Percentiles rank a stretch among this genome's conserved stretches.
Evolutionary conservation across 352 stramenopile species (phyloP).

Genomic region (Globisporangium camurandrum): DNA sequence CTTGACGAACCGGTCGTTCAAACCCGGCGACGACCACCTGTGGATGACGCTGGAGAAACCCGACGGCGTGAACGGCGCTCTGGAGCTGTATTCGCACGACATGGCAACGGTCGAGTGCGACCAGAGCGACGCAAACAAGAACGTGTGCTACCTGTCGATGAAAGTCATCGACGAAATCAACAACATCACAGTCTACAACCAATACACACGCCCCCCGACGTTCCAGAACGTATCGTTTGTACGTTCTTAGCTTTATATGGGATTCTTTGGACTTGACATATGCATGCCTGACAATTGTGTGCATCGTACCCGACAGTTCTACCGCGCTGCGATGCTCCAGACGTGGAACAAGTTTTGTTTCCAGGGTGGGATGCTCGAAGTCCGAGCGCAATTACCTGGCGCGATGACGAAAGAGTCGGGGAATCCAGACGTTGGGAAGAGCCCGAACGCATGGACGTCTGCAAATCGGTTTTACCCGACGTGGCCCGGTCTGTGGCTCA

Average conservation of each 20-base stretch:
- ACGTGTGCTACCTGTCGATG: constrained; percentile 49
- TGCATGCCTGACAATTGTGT: too few species aligned
- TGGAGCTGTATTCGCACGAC: constrained; percentile 60
- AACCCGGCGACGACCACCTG: constrained; percentile 41
- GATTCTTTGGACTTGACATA: background rate
- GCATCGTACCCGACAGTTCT: too few species aligned
- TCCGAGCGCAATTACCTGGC: constrained; percentile 86
- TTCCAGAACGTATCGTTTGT: constrained; percentile 48
- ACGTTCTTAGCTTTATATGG: constrained; percentile 3
- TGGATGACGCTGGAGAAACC: constrained; percentile 63
- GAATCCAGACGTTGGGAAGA: constrained; percentile 63
- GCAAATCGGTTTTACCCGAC: constrained; percentile 49
- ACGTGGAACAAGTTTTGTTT: constrained; percentile 96
- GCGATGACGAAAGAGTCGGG: constrained; percentile 51
- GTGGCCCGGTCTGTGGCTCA: constrained; percentile 94
- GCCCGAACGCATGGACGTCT: constrained; percentile 44
- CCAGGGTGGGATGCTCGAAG: constrained; percentile 90
- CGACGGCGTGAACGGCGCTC: constrained; percentile 55
- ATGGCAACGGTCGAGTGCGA: constrained; percentile 49
- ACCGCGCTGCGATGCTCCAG: constrained; percentile 80
- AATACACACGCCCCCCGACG: constrained; percentile 40
- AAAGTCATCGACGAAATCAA: constrained; percentile 44
- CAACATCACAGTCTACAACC: constrained; percentile 63
- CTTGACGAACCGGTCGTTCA: constrained; percentile 39
- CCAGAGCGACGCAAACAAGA: constrained; percentile 11